phyloP scores from a whole-genome alignment of 495 filamentous ascomycete species.

The Pseudevernia furfuracea region DNA sequence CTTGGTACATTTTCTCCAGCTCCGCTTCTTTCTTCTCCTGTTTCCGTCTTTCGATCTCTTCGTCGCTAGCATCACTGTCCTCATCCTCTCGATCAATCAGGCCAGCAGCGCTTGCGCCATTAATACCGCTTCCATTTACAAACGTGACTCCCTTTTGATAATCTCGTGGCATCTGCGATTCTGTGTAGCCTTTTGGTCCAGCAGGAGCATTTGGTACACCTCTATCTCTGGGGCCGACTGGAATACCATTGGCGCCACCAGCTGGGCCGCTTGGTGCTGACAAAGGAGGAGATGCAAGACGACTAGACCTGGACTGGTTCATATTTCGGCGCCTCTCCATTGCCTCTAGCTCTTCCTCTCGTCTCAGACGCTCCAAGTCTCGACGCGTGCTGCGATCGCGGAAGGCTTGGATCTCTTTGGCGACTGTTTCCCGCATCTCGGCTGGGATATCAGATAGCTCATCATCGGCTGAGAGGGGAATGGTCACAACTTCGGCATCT shows the following conservation, averaged over 20 bases:
- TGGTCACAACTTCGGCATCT: constrained; percentile 81
- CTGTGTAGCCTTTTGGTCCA: constrained; percentile 64
- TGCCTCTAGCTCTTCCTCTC: constrained; percentile 88
- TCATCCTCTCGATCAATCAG: constrained; percentile 68
- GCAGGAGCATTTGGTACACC: constrained; percentile 68
- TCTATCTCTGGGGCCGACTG: constrained; percentile 71
- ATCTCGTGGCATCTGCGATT: constrained; percentile 65
- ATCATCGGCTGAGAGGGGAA: constrained; percentile 82
- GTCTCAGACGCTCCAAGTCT: constrained; percentile 76
- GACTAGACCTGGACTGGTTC: constrained; percentile 53
- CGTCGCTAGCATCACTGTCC: constrained; percentile 80
- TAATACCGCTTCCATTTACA: constrained; percentile 70
- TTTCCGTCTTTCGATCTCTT: constrained; percentile 70
- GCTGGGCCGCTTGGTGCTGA: constrained; percentile 64
- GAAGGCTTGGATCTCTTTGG: constrained; percentile 90
- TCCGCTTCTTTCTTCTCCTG: constrained; percentile 64
- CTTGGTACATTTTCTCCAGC: constrained; percentile 71
- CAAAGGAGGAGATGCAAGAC: constrained; percentile 60
- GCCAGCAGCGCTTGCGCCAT: constrained; percentile 44
- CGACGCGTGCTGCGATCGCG: constrained; percentile 78
- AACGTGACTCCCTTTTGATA: constrained; percentile 80
- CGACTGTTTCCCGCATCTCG: constrained; percentile 94
- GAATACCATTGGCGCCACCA: constrained; percentile 72
- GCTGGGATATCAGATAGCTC: constrained; percentile 92
- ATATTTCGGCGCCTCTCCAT: constrained; percentile 68